A percentile compares a stretch with the other conserved stretches of the same genome.
These are phyloP conservation scores for Lactarius hatsudake DNA, from an alignment of 768 basidiomycete species.

Conservation along the genomic window DNA sequence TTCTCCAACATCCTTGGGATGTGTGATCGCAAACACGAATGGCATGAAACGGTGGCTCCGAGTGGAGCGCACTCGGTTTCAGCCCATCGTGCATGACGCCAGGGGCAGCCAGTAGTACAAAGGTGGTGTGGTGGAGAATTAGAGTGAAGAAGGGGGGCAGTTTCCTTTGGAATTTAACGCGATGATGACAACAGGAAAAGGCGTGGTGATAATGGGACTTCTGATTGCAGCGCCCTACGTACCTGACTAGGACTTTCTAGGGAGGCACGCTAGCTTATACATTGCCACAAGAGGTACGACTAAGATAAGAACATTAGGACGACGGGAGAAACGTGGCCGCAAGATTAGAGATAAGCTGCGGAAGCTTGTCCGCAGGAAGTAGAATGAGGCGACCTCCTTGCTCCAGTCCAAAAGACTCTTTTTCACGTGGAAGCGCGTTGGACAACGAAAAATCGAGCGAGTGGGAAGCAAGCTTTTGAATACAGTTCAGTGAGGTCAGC, in stretches of 20 bases:
- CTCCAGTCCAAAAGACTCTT: conserved; percentile 71
- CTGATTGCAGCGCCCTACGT: not conserved
- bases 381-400: conserved; percentile 65
- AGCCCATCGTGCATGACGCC: not conserved
- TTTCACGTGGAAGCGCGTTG: conserved; percentile 50
- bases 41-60: not conserved
- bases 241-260: not conserved
- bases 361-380: conserved; percentile 45
- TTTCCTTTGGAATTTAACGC: not conserved
- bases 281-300: too few species aligned
- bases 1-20: not conserved
- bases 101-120: not conserved
- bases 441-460: conserved; percentile 55
- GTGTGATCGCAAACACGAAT: not conserved
- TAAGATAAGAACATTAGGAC: not conserved
- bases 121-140: not conserved
- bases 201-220: not conserved
- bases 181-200: not conserved
- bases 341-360: conserved; percentile 37
- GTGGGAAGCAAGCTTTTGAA: conserved; percentile 47
- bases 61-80: not conserved
- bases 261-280: not conserved
- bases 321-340: conserved; percentile 7
- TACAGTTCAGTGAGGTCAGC: conserved; percentile 6
- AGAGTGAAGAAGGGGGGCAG: not conserved